Base-by-base conservation (phyloP, 176 grass and related monocot genomes). In the Raddia distichophylla region DNA sequence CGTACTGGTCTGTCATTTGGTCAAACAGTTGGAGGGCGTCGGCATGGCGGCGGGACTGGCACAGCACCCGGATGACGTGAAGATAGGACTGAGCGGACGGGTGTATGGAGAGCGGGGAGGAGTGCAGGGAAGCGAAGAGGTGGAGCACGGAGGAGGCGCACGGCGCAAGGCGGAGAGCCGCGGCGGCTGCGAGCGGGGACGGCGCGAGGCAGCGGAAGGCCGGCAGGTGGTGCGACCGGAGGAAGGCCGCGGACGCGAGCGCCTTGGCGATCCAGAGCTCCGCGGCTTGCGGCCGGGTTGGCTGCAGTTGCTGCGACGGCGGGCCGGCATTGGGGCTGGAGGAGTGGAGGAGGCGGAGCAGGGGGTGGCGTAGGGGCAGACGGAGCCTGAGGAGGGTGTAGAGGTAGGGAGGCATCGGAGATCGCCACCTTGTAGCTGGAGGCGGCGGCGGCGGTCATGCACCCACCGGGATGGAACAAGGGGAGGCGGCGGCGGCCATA, bases 241-340 rank as follows among this genome's bases (percentile, higher is more conserved):
- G 68, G 18, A 78, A 33, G 14, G 43, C 48, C 8, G 84, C 87
- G 10, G 77, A 22, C 0, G 55, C 73, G 42, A 89, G 53, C 6
- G 87, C 93, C 73, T 98, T 98, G 42, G 95, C 86, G 71, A 98
- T 91, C 95, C 95, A 98, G 60, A 94, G 54, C 46, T 98, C 90
- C 4, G 84, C 44, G 11, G 78, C 32, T 48, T 79, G 76, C 44
- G 45, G 4, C 35, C 44, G 69, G 2, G 32, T 20, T 34, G 13
- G 53, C 18, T 33, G 57, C 27, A 20, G 50, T 12, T 18, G 47
- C 11, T n/a, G 80, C 44, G 57, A 63, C 57, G 87, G 82, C 87
- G 62, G 64, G 72, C 79, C 49, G 64, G 60, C 47, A 10, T 10
- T 42, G 70, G 87, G 42, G 65, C 40, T 70, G 73, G 71, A 48